A percentile compares a stretch with the other conserved stretches of the same genome.
Evolutionary conservation across 257 asterid genomes (phyloP).

Genomic region (Paraleonurus japonicus): DNA sequence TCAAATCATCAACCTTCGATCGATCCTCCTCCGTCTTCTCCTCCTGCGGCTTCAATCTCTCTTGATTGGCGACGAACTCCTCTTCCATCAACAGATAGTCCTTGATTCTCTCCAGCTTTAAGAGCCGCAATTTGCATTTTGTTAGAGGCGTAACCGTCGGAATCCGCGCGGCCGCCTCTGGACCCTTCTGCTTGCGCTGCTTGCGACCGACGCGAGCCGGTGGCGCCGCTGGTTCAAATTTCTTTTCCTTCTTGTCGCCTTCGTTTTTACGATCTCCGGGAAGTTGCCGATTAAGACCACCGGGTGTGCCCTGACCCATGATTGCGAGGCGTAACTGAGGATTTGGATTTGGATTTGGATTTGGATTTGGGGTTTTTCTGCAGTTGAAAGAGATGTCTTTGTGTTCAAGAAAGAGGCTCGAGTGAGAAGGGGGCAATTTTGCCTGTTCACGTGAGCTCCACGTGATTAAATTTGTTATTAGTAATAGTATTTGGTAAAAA

Average conservation of each 20-base stretch:
- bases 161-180: constrained; percentile 80
- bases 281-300: constrained; percentile 70
- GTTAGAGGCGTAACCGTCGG: constrained; percentile 77
- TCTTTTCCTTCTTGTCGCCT: constrained; percentile 84
- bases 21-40: constrained; percentile 95
- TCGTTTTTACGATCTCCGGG: constrained; percentile 83
- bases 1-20: constrained; percentile 77
- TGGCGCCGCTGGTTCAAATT: constrained; percentile 86
- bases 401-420: not conserved
- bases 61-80: constrained; percentile 92
- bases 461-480: no score
- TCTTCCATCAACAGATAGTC: constrained; percentile 86
- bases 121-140: constrained; percentile 70
- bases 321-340: constrained; percentile 12
- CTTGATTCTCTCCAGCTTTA: constrained; percentile 74
- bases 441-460: not conserved
- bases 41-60: constrained; percentile 87
- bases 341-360: not conserved
- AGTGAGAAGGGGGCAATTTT: not conserved
- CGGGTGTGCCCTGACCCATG: constrained; percentile 96
- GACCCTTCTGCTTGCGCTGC: constrained; percentile 86
- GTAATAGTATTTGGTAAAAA: no score
- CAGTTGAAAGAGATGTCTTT: not conserved
- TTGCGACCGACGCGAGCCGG: constrained; percentile 93
- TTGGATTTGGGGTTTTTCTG: constrained; percentile 13